Evolutionary conservation across 768 basidiomycete genomes (phyloP).

Genomic region (Boletus rubropictus): DNA sequence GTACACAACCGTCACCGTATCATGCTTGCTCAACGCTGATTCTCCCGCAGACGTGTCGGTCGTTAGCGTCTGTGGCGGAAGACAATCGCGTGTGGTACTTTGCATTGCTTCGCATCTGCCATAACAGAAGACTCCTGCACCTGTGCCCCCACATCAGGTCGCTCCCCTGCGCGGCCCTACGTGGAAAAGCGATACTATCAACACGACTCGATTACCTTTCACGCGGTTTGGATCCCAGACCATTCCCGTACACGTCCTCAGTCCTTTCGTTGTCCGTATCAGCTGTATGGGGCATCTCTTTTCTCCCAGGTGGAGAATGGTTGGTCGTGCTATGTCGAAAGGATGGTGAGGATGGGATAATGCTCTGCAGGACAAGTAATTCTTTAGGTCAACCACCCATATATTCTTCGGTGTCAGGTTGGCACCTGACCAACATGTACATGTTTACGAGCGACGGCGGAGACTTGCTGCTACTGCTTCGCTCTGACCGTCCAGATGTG

Average conservation of each 20-base stretch:
- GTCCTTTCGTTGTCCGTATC: background rate
- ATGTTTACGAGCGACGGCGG: constrained; percentile 1
- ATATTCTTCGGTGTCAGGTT: background rate
- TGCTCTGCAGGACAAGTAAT: constrained; percentile 3
- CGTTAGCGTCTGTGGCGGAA: background rate
- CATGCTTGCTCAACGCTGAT: background rate
- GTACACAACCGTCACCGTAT: background rate
- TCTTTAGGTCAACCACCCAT: background rate
- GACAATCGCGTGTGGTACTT: constrained; percentile 1
- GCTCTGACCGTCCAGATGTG: background rate
- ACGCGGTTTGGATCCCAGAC: background rate
- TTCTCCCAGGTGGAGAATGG: constrained; percentile 11
- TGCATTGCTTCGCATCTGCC: constrained; percentile 1
- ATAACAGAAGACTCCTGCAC: constrained; percentile 4
- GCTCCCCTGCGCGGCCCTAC: background rate
- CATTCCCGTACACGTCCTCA: background rate
- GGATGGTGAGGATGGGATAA: background rate
- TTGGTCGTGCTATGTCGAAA: constrained; percentile 5
- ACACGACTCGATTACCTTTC: constrained; percentile 6
- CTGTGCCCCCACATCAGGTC: background rate
- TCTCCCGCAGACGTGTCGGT: constrained; percentile 1
- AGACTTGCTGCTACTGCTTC: constrained; percentile 1
- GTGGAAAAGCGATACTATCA: constrained; percentile 1
- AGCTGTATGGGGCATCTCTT: constrained; percentile 3
- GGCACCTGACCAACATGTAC: background rate